Evolutionary conservation across 177 flowering plant species (phyloP), one percentile per base, ranked within the genome.

Genomic region (Vitis hybrid): DNA sequence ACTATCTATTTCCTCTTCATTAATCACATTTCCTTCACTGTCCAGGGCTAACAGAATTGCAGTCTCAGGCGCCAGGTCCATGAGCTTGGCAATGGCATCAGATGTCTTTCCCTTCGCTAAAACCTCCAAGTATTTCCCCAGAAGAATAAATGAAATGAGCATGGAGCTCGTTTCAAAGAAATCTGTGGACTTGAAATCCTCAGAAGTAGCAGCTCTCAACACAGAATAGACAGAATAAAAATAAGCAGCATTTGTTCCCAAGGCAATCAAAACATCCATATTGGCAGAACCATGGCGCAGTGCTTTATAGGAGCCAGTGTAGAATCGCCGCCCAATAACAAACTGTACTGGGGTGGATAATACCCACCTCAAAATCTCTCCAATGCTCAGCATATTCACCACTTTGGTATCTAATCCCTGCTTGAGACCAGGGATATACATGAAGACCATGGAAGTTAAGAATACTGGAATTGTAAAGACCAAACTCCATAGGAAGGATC

Each of bases 121-220:
- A 65, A 88, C 87, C 77, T 94, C 97, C 56, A 92, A 73, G 72
- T 94, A 92, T 70, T 92, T 94, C n/a, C 97, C 97, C 6, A 94
- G 85, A 5, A 94, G 77, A 72, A 94, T 89, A 69, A 92, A 92
- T 24, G 96, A 89, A 40, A 92, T 92, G 14, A 94, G 91, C 98
- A 92, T 92, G 18, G 98, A 67, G 71, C 97, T 92, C 11, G 98
- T 94, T 81, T 94, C 98, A 69, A 94, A 94, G 78, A 92, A 94
- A 84, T 92, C 97, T 5, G 81, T 82, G 2, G 85, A 79, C 76
- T 73, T 67, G 67, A 87, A 92, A 67, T 70, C 54, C 6, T 62
- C 61, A 60, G 94, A 91, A 11, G 79, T 72, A 11, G 90, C 91
- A 49, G 93, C 88, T 75, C 90, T 82, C 57, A 87, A 40, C 49